Base-by-base conservation (phyloP, 495 filamentous ascomycete genomes). In the Gamarada debralockiae region DNA sequence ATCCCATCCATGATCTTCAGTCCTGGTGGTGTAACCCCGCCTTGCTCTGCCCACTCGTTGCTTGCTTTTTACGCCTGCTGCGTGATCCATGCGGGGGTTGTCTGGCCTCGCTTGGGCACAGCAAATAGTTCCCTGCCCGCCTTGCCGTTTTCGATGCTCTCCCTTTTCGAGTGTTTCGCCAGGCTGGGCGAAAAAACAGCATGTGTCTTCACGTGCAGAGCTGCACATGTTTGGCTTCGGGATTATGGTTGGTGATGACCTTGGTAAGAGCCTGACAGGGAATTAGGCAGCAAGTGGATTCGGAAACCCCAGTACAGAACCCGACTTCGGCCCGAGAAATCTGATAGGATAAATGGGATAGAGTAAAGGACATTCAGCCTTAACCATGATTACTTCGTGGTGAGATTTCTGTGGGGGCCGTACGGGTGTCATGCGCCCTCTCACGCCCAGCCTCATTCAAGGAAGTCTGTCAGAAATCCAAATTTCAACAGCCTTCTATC, bases 331-430 rank as follows among this genome's bases (percentile, higher is more conserved):
- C 34, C 34, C 36, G 36, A 41, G 48, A 8, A 10, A 17, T n/a
- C 21, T 20, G 34, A 41, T 20, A 27, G 48, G 48, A 37, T 50
- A 50, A 50, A 50, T 29, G 48, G 48, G 27, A n/a, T n/a, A n/a
- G 8, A 8, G 31, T 34, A 34, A 34, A 34, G 31, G 8, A 34
- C 31, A 34, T 8, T 8, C n/a, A 34, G n/a, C n/a, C n/a, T n/a
- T n/a, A n/a, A n/a, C n/a, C n/a, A n/a, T n/a, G n/a, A n/a, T n/a
- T n/a, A n/a, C n/a, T n/a, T n/a, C n/a, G n/a, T n/a, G n/a, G n/a
- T n/a, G n/a, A n/a, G n/a, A n/a, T n/a, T n/a, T n/a, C n/a, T n/a
- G n/a, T n/a, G n/a, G n/a, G n/a, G n/a, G n/a, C n/a, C n/a, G n/a
- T n/a, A n/a, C n/a, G n/a, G n/a, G n/a, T n/a, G n/a, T n/a, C n/a